Percentiles rank a stretch among this genome's conserved stretches.
These are phyloP conservation scores for Syzygium jambos DNA, from an alignment of 345 rosid genomes.

Conservation along the genomic window DNA sequence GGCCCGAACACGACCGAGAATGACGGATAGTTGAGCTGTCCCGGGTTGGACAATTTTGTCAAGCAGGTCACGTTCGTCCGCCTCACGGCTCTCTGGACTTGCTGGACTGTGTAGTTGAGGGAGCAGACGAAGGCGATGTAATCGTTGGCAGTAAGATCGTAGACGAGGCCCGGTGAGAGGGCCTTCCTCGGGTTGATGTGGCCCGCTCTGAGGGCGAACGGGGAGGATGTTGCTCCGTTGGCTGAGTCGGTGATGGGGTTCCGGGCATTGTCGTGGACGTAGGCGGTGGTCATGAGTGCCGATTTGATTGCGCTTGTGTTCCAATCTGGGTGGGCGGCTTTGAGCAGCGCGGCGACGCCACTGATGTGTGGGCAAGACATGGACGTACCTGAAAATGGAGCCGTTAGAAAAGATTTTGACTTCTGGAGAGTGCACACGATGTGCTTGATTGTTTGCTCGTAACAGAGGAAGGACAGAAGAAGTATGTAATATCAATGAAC, in stretches of 20 bases:
- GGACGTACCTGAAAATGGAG: constrained; percentile 57
- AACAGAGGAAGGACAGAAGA: background rate
- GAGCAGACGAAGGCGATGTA: constrained; percentile 70
- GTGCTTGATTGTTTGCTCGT: background rate
- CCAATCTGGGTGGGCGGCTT: constrained; percentile 80
- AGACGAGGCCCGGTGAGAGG: constrained; percentile 68
- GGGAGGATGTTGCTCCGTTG: constrained; percentile 41
- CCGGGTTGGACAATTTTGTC: constrained; percentile 48
- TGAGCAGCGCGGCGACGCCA: constrained; percentile 74
- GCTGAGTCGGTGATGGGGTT: constrained; percentile 54
- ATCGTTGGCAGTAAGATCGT: constrained; percentile 58
- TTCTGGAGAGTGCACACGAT: background rate
- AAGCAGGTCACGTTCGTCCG: constrained; percentile 53
- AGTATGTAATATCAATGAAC: constrained; percentile 12
- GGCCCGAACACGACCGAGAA: constrained; percentile 63
- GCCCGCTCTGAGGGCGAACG: constrained; percentile 71
- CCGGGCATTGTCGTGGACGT: constrained; percentile 46
- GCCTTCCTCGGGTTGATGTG: constrained; percentile 76
- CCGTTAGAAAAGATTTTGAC: constrained; percentile 10
- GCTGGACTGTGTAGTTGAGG: constrained; percentile 40
- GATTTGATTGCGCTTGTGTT: constrained; percentile 84
- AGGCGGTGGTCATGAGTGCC: constrained; percentile 77
- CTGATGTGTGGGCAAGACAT: constrained; percentile 98
- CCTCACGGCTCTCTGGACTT: constrained; percentile 46
- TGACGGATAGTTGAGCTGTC: constrained; percentile 78